Evolutionary conservation across 257 asterid species (phyloP).

Genomic region (Solanum piurae): DNA sequence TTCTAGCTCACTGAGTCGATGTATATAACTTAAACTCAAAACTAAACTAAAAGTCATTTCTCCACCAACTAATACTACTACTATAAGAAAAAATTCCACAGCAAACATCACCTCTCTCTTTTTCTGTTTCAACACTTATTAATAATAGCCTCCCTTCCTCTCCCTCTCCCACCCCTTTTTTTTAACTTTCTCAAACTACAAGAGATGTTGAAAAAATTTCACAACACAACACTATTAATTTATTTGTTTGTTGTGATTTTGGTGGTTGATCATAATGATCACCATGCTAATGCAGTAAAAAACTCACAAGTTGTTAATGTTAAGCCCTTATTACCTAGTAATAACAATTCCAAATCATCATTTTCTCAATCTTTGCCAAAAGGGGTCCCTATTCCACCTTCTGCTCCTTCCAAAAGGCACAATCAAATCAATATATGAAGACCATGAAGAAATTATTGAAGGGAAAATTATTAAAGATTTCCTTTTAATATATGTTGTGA

Average conservation of each 20-base stretch:
- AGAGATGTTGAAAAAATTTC: not conserved
- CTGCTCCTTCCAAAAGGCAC: slow-evolving; percentile 2
- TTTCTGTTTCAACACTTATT: not conserved
- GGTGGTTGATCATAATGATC: not conserved
- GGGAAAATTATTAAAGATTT: not conserved
- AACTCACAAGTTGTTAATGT: not conserved
- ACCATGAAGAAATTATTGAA: not conserved
- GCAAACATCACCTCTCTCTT: not conserved
- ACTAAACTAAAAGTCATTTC: not conserved
- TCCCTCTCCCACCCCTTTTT: not conserved
- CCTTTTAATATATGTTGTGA: not conserved
- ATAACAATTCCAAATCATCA: not conserved
- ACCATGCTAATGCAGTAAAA: not conserved
- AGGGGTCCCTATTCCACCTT: not conserved
- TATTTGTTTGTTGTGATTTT: not conserved
- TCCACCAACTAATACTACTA: not conserved
- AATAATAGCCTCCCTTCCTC: not conserved
- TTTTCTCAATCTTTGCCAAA: not conserved
- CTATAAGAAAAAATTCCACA: not conserved
- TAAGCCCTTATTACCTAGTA: not conserved
- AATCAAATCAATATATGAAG: not conserved
- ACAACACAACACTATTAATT: not conserved
- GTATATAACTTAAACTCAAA: not conserved
- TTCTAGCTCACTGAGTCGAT: not conserved
- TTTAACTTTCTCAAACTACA: not conserved